Base-by-base conservation (phyloP, 176 grass and related monocot species). In the Avena sativa region DNA sequence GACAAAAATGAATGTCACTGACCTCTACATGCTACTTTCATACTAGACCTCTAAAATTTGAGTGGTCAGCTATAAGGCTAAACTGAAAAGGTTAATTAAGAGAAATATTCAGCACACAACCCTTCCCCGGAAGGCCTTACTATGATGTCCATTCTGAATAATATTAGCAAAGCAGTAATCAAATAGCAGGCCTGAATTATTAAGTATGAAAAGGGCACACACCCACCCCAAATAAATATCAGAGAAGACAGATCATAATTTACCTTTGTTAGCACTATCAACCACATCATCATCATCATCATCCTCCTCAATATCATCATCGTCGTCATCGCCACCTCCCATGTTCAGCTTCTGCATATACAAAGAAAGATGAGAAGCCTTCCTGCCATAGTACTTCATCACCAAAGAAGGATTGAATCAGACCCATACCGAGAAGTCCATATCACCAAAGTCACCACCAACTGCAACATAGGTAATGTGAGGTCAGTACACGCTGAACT, bases 361-460 rank as follows among this genome's bases (percentile, higher is more conserved):
- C 68, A 82, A 85, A 71, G 53, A 71, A 77, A 15, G 23, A 87
- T 84, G 49, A 83, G 62, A 81, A 38, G 3, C 50, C 16, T 55
- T 72, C 10, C 60, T 80, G 34, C 56, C 56, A 62, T 49, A 9
- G 49, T 50, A 71, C 6, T 53, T 55, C 5, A 82, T 20, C 50
- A 21, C 19, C 14, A 1, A 47, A 66, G 23, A 15, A 84, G 32
- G 9, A 16, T 66, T 50, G 47, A 11, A n/a, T 1, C 13, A 72
- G 56, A 30, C 1, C 81, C 92, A 32, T 89, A 96, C 92, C 83
- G 94, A 98, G 85, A 96, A 98, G n/a, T 98, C 92, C 97, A 98
- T 98, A 57, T 76, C 94, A 34, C 85, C 83, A 10, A 96, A 94
- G 64, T 90, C 89, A 79, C 91, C 87, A 85, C 92, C 87, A 87